These are phyloP conservation scores for Prototheca wickerhamii DNA, from an alignment of 163 green algal species.

Conservation along the genomic window DNA sequence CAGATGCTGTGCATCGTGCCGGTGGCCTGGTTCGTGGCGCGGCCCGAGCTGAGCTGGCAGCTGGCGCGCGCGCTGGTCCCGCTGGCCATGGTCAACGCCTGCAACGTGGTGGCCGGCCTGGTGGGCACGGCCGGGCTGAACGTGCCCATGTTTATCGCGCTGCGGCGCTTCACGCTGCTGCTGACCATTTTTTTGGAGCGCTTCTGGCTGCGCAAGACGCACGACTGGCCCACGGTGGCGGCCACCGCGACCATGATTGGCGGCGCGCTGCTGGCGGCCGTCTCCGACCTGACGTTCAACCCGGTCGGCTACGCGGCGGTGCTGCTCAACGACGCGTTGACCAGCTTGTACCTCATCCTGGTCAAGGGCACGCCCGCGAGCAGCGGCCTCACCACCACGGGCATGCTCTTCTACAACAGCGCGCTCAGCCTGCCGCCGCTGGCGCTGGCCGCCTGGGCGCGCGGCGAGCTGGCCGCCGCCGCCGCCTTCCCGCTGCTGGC, in stretches of 20 bases:
- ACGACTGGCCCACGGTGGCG: slow-evolving; percentile 42
- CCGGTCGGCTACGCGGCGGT: slow-evolving; percentile 48
- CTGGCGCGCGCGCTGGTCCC: slow-evolving; percentile 29
- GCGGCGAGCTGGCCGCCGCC: slow-evolving; percentile 24
- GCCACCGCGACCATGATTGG: slow-evolving; percentile 61
- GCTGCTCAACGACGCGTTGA: slow-evolving; percentile 55
- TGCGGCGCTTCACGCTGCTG: slow-evolving; percentile 65
- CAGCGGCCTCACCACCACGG: slow-evolving; percentile 29
- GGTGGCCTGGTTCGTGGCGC: slow-evolving; percentile 44
- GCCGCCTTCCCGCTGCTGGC: slow-evolving; percentile 23
- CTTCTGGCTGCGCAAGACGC: slow-evolving; percentile 43
- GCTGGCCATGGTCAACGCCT: slow-evolving; percentile 53
- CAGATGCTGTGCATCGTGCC: slow-evolving; percentile 55
- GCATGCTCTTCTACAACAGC: slow-evolving; percentile 66
- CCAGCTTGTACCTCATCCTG: slow-evolving; percentile 59
- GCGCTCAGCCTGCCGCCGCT: slow-evolving; percentile 50
- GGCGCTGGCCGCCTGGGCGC: slow-evolving; percentile 19
- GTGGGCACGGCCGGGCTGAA: slow-evolving; percentile 58
- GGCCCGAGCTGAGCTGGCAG: slow-evolving; percentile 31
- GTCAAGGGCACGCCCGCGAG: slow-evolving; percentile 52
- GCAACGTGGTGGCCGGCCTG: slow-evolving; percentile 57
- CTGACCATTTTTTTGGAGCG: slow-evolving; percentile 59
- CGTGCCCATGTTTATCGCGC: slow-evolving; percentile 72
- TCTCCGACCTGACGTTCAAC: slow-evolving; percentile 59
- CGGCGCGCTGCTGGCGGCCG: slow-evolving; percentile 48